Percentiles rank a stretch among this genome's conserved stretches.
phyloP scores from a whole-genome alignment of 108 stramenopile genomes.

The Discostella stelligeroides region DNA sequence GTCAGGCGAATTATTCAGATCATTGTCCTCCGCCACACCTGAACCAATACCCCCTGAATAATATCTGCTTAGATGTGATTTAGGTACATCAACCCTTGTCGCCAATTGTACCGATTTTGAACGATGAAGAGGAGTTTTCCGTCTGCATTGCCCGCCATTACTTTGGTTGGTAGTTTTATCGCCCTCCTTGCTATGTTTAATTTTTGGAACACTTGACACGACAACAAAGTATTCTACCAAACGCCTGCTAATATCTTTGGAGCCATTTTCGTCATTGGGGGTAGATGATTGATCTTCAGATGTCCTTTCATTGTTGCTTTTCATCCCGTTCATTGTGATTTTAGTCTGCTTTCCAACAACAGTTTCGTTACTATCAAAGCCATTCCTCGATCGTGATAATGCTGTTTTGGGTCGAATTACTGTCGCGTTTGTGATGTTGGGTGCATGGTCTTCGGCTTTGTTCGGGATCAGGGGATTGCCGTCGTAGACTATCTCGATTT shows the following conservation, averaged over 20 bases:
- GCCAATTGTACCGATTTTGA: conserved; percentile 22
- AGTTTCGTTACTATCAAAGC: background rate
- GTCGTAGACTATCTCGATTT: conserved; percentile 13
- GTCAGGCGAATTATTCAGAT: too few species aligned
- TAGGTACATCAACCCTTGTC: conserved; percentile 38
- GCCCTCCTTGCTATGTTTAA: conserved; percentile 6
- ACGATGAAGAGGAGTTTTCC: conserved; percentile 2
- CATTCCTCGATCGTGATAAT: conserved; percentile 5
- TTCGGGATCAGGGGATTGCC: background rate
- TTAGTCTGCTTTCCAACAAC: background rate
- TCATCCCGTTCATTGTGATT: background rate
- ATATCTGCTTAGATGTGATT: conserved; percentile 27
- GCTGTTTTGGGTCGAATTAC: background rate
- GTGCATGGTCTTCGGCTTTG: background rate
- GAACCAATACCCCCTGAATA: conserved; percentile 23
- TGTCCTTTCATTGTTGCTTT: background rate
- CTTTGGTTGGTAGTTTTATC: conserved; percentile 13
- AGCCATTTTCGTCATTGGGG: background rate
- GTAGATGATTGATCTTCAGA: background rate
- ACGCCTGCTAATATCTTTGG: conserved; percentile 49
- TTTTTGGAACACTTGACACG: conserved; percentile 56
- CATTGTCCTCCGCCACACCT: conserved; percentile 1
- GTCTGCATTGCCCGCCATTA: background rate
- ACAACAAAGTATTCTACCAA: conserved; percentile 91
- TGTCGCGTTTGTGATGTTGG: background rate